These are phyloP conservation scores for Cairneyella variabilis DNA, from an alignment of 495 filamentous ascomycete genomes.

Conservation along the genomic window DNA sequence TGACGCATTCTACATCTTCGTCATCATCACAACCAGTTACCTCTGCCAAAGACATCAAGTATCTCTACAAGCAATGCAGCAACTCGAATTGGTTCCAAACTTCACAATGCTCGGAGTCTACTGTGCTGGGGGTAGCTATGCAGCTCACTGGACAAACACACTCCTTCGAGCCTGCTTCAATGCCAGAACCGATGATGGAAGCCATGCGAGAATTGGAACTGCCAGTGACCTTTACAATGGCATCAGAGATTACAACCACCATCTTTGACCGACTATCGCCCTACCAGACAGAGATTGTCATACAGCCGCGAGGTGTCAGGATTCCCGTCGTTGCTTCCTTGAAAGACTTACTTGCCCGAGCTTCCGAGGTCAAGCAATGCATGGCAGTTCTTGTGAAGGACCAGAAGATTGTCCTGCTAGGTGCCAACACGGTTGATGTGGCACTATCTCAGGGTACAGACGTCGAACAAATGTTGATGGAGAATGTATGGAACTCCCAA, in stretches of 20 bases:
- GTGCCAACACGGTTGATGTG: conserved; percentile 30
- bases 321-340: conserved; percentile 30
- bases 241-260: conserved; percentile 27
- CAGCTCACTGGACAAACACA: neutral
- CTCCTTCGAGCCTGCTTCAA: neutral
- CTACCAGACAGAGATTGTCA: conserved; percentile 29
- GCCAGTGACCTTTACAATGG: conserved; percentile 34
- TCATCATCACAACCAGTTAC: too few relatives aligned
- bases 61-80: too few relatives aligned
- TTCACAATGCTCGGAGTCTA: neutral
- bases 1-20: too few relatives aligned
- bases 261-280: conserved; percentile 29
- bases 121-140: neutral
- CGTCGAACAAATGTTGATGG: conserved; percentile 28
- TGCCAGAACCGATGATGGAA: neutral
- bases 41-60: too few relatives aligned
- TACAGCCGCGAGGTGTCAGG: conserved; percentile 27
- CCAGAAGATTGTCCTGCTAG: conserved; percentile 33
- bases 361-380: conserved; percentile 23
- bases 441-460: conserved; percentile 31
- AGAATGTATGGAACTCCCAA: neutral
- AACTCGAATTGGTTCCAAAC: neutral
- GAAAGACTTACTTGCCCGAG: conserved; percentile 18
- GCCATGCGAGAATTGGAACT: conserved; percentile 15
- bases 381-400: conserved; percentile 28